Conservation (phyloP, 805 yeast genomes). For the Metschnikowia koreensis region DNA sequence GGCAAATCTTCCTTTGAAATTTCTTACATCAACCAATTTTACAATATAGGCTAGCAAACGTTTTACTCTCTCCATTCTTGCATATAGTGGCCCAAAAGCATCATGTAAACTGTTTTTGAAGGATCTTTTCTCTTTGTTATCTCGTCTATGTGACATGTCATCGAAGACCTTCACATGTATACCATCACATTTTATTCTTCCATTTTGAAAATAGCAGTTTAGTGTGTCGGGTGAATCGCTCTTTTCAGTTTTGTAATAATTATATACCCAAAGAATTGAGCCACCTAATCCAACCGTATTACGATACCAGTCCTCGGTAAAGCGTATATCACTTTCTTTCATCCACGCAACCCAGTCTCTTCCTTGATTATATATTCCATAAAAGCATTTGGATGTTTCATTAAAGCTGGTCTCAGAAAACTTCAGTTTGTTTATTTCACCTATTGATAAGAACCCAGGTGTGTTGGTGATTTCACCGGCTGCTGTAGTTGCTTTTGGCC, state of each 20-base stretch:
- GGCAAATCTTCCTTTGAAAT: too few relatives aligned
- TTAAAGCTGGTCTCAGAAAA: background rate
- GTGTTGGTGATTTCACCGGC: background rate
- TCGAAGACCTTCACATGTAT: background rate
- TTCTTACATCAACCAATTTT: too few relatives aligned
- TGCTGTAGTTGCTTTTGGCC: background rate
- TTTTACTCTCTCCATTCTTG: too few relatives aligned
- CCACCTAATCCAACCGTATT: background rate
- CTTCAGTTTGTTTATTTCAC: background rate
- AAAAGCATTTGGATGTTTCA: background rate
- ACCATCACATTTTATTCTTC: background rate
- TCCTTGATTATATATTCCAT: background rate
- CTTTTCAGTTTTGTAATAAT: background rate
- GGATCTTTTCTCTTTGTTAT: too few relatives aligned
- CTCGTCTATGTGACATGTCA: background rate
- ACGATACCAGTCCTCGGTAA: background rate
- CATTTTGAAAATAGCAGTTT: background rate
- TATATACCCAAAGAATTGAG: background rate
- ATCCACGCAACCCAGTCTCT: constrained; percentile 1
- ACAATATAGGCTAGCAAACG: too few relatives aligned
- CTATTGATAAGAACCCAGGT: background rate
- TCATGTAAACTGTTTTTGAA: too few relatives aligned
- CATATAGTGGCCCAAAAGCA: too few relatives aligned
- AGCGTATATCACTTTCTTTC: background rate
- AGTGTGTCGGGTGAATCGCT: background rate